Evolutionary conservation across 257 asterid species (phyloP), one percentile per base, ranked within the genome.

Genomic region (Ajuga chamaepitys): DNA sequence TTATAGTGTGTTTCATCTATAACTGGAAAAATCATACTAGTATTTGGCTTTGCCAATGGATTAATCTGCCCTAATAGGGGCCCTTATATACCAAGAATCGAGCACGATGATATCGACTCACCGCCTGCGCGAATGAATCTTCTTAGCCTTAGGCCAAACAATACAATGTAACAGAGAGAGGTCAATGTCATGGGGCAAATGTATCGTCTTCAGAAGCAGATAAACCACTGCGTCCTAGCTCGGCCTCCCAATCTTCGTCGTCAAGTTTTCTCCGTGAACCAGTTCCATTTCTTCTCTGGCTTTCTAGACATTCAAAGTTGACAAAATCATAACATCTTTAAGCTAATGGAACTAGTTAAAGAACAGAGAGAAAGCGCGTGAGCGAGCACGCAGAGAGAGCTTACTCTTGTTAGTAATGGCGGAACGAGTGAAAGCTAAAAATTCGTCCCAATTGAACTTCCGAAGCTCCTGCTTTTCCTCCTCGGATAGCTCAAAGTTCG

Each of bases 361-460:
- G 40, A 2, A n/a, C 63, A 20, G 18, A 18, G 18, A n/a, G n/a
- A n/a, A n/a, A n/a, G n/a, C n/a, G n/a, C n/a, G n/a, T n/a, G n/a
- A n/a, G n/a, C n/a, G n/a, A n/a, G n/a, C n/a, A n/a, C n/a, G 34
- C 7, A 18, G 28, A 24, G 2, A 44, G 30, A 42, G 75, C 64
- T 64, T 77, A 83, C 98, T 88, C 80, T 91, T 91, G 83, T 67
- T 84, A 54, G 85, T 80, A 67, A 92, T 92, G 52, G 98, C 91
- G 0, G 93, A 78, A 17, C 98, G 97, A 28, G 98, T 89, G 7
- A 85, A 30, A 4, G 88, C 82, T 56, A 92, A 80, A 71, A 92
- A 92, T 11, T 92, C 95, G 11, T 89, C 95, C 98, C 98, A 92
- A 0, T 78, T 80, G 61, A 77, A 82, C 58, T 85, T 81, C 64